Base-by-base conservation (phyloP, 2,329 filamentous ascomycete species). In the Leptographium procerum region DNA sequence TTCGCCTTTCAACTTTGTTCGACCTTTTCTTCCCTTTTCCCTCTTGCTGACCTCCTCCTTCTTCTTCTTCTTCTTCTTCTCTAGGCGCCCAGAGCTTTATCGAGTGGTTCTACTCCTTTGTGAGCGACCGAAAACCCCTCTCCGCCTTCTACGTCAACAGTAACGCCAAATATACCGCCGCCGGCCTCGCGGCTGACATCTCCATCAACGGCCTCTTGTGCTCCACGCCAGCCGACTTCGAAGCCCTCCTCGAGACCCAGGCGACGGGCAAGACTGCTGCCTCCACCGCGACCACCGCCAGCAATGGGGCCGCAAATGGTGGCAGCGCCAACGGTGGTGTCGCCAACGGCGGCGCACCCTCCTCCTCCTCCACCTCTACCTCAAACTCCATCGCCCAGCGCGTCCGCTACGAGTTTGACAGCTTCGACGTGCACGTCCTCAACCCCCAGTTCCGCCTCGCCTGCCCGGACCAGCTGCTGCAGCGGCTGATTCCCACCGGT, bases 151-250 rank as follows among this genome's bases (percentile, higher is more conserved):
- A 95, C 76, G 74, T 84, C 63, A 81, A 82, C 68, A 71, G 77
- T 55, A 81, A 80, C 28, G 64, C 77, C 13, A 73, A 77, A 60
- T 81, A 83, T 62, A 67, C 67, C n/a, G 61, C 69, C 14, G 73
- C 79, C n/a, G 73, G 76, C 61, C 72, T 77, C 28, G 75, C 77
- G 36, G 78, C 88, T 56, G 83, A 85, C 68, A 91, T 96, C 66
- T 81, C 84, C 66, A 86, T 91, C 77, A 95, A 95, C 73, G 90
- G 91, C 65, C 84, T 84, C 53, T 71, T 81, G 2, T 74, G 89
- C 43, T 71, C 79, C 36, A 78, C 82, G 58, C 85, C 85, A 0
- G 73, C 75, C 55, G 83, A 84, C 51, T 86, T 91, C 66, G 83
- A 86, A 65, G 77, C 78, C 22, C 79, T 90, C 31, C 87, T 91